Percentiles rank a stretch among this genome's conserved stretches.
These are phyloP conservation scores for Talaromyces amestolkiae DNA, from an alignment of 2,329 filamentous ascomycete genomes.

Conservation along the genomic window DNA sequence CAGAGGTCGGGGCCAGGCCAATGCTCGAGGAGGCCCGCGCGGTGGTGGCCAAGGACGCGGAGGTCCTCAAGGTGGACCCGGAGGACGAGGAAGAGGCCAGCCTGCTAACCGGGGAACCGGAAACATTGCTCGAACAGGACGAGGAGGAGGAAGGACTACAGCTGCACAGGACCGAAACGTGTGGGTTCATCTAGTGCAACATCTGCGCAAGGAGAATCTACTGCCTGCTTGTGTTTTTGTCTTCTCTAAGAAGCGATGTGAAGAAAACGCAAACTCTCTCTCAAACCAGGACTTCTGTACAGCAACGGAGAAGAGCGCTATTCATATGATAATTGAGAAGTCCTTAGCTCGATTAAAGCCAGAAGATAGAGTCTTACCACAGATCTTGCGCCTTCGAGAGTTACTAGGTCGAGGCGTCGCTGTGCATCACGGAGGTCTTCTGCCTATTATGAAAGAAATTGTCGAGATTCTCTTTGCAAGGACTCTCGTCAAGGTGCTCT, in stretches of 20 bases:
- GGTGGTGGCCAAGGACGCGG: slow-evolving; percentile 33
- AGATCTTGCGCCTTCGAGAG: slow-evolving; percentile 84
- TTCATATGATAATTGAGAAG: slow-evolving; percentile 96
- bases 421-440: slow-evolving; percentile 88
- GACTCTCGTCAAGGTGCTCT: slow-evolving; percentile 92
- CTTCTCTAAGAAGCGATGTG: slow-evolving; percentile 96
- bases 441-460: slow-evolving; percentile 96
- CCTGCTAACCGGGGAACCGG: slow-evolving; percentile 63
- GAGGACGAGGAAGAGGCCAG: slow-evolving; percentile 52
- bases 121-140: slow-evolving; percentile 85
- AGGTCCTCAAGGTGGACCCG: slow-evolving; percentile 16
- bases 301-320: slow-evolving; percentile 88
- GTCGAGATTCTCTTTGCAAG: slow-evolving; percentile 96
- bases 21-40: slow-evolving; percentile 41
- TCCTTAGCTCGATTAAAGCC: slow-evolving; percentile 87
- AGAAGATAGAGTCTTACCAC: slow-evolving; percentile 85
- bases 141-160: slow-evolving; percentile 80
- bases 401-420: slow-evolving; percentile 85
- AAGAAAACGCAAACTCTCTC: slow-evolving; percentile 93
- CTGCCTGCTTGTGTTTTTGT: slow-evolving; percentile 96
- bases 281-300: slow-evolving; percentile 95
- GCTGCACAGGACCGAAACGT: slow-evolving; percentile 93
- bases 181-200: slow-evolving; percentile 94
- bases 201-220: slow-evolving; percentile 79
- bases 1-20: slow-evolving; percentile 45